These are phyloP conservation scores for Alternaria sp. DNA, from an alignment of 2,329 filamentous ascomycete genomes.

Conservation along the genomic window DNA sequence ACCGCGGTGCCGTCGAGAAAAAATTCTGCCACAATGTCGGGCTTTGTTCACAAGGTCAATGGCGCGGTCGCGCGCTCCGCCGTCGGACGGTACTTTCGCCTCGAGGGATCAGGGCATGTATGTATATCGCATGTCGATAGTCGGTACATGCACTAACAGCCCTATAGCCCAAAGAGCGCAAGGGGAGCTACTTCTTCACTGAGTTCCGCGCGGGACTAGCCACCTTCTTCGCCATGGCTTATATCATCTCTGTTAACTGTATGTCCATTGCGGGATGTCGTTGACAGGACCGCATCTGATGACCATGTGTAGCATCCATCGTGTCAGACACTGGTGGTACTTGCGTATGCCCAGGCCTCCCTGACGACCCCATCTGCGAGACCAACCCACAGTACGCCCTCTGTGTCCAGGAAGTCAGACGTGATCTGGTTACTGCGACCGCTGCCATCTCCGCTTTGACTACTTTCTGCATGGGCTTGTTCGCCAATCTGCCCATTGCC, in stretches of 20 bases:
- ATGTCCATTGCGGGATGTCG: slow-evolving; percentile 41
- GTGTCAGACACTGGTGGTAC: slow-evolving; percentile 76
- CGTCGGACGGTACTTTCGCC: slow-evolving; percentile 64
- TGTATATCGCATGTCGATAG: slow-evolving; percentile 45
- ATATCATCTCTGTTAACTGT: slow-evolving; percentile 70
- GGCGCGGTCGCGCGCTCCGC: slow-evolving; percentile 40
- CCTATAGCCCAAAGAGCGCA: slow-evolving; percentile 62
- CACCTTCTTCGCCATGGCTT: slow-evolving; percentile 61
- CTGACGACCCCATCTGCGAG: slow-evolving; percentile 58
- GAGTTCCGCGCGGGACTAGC: slow-evolving; percentile 83
- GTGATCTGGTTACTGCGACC: slow-evolving; percentile 83
- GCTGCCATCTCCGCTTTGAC: slow-evolving; percentile 81
- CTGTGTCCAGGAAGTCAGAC: slow-evolving; percentile 69
- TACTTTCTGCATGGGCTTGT: slow-evolving; percentile 82
- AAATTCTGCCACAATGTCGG: slow-evolving; percentile 33
- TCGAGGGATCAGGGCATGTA: slow-evolving; percentile 84
- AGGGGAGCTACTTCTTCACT: slow-evolving; percentile 79
- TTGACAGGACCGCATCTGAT: slow-evolving; percentile 9
- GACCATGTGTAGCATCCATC: slow-evolving; percentile 57
- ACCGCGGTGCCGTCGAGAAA: slow-evolving; percentile 8
- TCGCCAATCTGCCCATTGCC: slow-evolving; percentile 80
- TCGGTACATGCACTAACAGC: slow-evolving; percentile 7
- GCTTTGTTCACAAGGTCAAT: slow-evolving; percentile 45
- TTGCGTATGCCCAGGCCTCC: slow-evolving; percentile 68
- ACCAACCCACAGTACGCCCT: slow-evolving; percentile 65